Base-by-base conservation (phyloP, 768 basidiomycete genomes). In the Amyloporia xantha region DNA sequence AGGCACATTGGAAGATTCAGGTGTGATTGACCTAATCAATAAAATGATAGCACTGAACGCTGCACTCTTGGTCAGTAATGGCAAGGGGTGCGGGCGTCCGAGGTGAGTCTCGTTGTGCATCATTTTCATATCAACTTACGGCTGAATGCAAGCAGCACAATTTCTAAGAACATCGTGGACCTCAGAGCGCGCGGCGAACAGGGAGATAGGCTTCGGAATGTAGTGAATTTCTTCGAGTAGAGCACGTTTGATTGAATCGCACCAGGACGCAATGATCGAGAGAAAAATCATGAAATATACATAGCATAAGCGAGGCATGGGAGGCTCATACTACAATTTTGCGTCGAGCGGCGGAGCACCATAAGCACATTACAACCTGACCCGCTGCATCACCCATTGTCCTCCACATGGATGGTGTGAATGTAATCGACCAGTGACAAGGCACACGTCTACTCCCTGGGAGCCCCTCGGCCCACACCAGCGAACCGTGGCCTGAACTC, bases 401-500 rank as follows among this genome's bases (percentile, higher is more conserved):
- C 57, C 49, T 35, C 27, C 48, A 38, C 38, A 19, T 39, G 38
- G 7, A 39, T 19, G 17, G 38, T 9, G 38, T 13, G 19, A 19
- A n/a, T 39, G 19, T 39, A 17, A 33, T 33, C 30, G 30, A 7
- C n/a, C n/a, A n/a, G n/a, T n/a, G n/a, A n/a, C n/a, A n/a, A 33
- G 9, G 30, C 15, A 33, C 30, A 15, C 44, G 42, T 59, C 53
- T 63, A 84, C 69, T 82, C 83, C 68, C 86, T 76, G 54, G 91
- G 85, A 48, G 76, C 84, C 70, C 92, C 92, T 61, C 92, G 82
- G 49, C 92, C 92, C 59, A 93, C 86, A 68, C 89, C 88, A 62
- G 82, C 77, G 65, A 88, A 96, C 62, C 84, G 78, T 57, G 95
- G 93, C 69, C 85, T 77, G 79, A 79, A 98, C 66, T 93, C 89